Conservation (phyloP, 106 monocot species). For the Dendrobium catenatum region DNA sequence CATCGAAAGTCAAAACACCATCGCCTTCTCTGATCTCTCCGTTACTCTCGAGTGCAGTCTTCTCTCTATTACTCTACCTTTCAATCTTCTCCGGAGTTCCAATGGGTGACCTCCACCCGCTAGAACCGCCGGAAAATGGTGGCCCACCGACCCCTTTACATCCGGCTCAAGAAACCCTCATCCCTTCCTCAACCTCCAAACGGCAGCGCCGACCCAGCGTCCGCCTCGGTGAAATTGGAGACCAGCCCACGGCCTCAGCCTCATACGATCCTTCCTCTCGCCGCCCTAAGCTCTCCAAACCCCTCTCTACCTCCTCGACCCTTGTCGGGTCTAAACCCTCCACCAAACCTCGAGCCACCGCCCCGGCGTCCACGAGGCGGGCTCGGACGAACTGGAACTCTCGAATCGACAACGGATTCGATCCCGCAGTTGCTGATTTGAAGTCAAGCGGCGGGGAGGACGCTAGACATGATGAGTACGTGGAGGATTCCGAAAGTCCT, state of each 20-base stretch:
- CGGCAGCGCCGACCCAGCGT: conserved; percentile 82
- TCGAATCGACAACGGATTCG: background rate
- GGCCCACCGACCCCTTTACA: background rate
- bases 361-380: background rate
- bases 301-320: background rate
- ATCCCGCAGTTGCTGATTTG: background rate
- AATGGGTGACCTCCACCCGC: conserved; percentile 13
- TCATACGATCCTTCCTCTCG: conserved; percentile 14
- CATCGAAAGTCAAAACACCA: background rate
- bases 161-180: background rate
- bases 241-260: conserved; percentile 16
- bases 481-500: conserved; percentile 7
- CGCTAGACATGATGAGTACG: conserved; percentile 1
- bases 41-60: background rate
- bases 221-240: conserved; percentile 74
- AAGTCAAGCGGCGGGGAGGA: background rate
- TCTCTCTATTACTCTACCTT: background rate
- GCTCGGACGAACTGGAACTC: background rate
- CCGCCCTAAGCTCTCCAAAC: conserved; percentile 10
- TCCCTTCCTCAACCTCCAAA: conserved; percentile 22
- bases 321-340: background rate
- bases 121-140: conserved; percentile 7
- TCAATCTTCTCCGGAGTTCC: background rate
- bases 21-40: background rate
- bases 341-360: background rate